Percentiles rank a stretch among this genome's conserved stretches.
phyloP scores from a whole-genome alignment of 306 rosid genomes.

The Corylus heterophylla region DNA sequence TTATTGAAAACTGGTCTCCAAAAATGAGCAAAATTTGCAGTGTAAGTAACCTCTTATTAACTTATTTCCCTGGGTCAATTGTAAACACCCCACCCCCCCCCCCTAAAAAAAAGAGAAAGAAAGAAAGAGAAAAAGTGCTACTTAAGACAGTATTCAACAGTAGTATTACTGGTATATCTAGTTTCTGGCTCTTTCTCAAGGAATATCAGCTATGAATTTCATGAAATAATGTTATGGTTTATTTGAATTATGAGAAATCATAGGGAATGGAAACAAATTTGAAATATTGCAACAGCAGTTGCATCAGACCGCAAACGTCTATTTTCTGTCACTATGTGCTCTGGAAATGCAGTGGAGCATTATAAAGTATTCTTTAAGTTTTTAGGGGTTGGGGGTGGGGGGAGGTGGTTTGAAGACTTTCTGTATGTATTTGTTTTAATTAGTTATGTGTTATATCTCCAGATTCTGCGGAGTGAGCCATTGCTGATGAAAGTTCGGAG shows the following conservation, averaged over 20 bases:
- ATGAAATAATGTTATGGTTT: too few species aligned
- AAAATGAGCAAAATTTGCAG: conserved; percentile 72
- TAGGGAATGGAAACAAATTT: background rate
- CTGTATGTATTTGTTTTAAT: conserved; percentile 11
- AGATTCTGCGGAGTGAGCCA: conserved; percentile 67
- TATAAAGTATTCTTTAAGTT: background rate
- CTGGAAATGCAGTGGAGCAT: background rate
- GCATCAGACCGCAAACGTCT: background rate
- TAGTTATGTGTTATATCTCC: conserved; percentile 33
- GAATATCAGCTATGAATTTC: background rate
- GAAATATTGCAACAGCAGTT: background rate
- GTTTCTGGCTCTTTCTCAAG: background rate
- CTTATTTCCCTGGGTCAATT: background rate
- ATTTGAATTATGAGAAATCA: background rate
- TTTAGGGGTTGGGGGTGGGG: background rate
- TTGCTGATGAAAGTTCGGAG: conserved; percentile 61
- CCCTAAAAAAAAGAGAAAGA: too few species aligned
- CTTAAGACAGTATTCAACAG: background rate
- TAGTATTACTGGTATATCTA: background rate
- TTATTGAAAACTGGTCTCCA: conserved; percentile 68
- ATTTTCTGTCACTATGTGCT: conserved; percentile 1
- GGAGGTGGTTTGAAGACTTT: background rate
- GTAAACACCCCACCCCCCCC: background rate
- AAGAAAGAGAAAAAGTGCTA: too few species aligned
- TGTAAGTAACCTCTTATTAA: conserved; percentile 49